A percentile compares a stretch with the other conserved stretches of the same genome.
These are phyloP conservation scores for Nakaseomyces sp. DNA, from an alignment of 1,139 yeast species.

Conservation along the genomic window DNA sequence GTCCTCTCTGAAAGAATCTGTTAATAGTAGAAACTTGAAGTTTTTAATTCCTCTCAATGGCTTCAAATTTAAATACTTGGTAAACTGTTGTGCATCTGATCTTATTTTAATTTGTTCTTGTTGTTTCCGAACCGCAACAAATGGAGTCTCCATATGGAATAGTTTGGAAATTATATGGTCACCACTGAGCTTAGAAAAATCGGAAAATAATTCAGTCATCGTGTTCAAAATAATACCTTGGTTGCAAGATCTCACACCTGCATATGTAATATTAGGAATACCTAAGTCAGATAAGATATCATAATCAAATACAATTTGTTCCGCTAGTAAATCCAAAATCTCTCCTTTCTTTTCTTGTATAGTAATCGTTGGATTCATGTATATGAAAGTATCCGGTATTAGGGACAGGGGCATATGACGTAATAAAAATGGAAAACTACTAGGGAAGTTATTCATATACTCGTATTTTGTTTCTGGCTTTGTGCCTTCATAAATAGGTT, in stretches of 20 bases:
- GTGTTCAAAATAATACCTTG: constrained; percentile 21
- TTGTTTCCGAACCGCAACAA: constrained; percentile 26
- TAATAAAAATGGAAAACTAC: constrained; percentile 44
- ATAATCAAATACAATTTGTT: constrained; percentile 40
- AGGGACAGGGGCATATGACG: constrained; percentile 53
- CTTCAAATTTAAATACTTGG: constrained; percentile 39
- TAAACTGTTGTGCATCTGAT: constrained; percentile 24
- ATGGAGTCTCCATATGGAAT: constrained; percentile 23
- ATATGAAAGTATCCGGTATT: constrained; percentile 45
- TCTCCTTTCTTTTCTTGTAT: constrained; percentile 17
- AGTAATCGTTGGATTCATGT: constrained; percentile 22
- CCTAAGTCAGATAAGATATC: constrained; percentile 24
- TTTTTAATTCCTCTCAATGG: constrained; percentile 45
- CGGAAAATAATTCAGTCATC: constrained; percentile 16
- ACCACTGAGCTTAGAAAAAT: constrained; percentile 24
- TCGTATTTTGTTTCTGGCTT: not conserved
- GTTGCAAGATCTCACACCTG: constrained; percentile 15
- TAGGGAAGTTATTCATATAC: constrained; percentile 8
- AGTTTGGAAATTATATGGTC: constrained; percentile 22
- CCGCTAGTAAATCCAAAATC: constrained; percentile 31
- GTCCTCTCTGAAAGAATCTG: constrained; percentile 27
- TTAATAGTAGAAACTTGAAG: constrained; percentile 45
- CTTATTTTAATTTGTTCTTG: constrained; percentile 27
- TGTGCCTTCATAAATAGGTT: not conserved
- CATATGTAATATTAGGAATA: constrained; percentile 16